Percentiles rank a stretch among this genome's conserved stretches.
These are phyloP conservation scores for Atalantia buxifolia DNA, from an alignment of 345 rosid species.

Conservation along the genomic window DNA sequence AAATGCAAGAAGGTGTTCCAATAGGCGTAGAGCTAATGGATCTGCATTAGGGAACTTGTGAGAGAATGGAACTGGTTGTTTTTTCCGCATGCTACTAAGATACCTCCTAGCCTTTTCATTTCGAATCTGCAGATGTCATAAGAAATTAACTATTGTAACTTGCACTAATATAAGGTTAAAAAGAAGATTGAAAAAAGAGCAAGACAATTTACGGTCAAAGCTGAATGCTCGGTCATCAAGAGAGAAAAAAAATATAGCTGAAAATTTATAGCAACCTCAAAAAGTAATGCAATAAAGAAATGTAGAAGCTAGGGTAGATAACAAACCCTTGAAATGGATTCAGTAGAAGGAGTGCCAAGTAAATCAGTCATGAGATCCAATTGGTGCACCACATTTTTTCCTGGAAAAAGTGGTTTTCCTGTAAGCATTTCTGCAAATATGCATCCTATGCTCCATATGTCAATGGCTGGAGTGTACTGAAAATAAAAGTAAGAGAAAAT, in stretches of 20 bases:
- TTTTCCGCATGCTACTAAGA: conserved; percentile 87
- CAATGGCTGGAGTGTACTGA: conserved; percentile 96
- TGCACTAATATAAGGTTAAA: neutral
- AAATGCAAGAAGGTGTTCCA: conserved; percentile 83
- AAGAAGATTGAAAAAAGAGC: neutral
- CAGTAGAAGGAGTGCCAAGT: conserved; percentile 88
- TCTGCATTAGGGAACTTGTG: conserved; percentile 83
- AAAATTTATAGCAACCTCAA: neutral
- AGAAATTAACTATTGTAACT: conserved; percentile 7
- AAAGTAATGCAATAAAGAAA: neutral
- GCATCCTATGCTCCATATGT: conserved; percentile 98
- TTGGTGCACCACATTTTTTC: conserved; percentile 95
- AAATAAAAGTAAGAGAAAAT: conserved; percentile 16
- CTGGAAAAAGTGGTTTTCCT: conserved; percentile 93
- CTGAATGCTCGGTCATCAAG: neutral
- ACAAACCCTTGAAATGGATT: conserved; percentile 75
- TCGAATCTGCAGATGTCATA: conserved; percentile 59
- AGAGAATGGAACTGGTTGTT: conserved; percentile 73
- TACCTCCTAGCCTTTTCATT: conserved; percentile 99
- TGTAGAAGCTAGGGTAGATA: conserved; percentile 11
- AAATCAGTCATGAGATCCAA: conserved; percentile 94
- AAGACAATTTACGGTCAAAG: conserved; percentile 3
- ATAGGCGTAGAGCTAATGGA: conserved; percentile 72
- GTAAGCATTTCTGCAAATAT: conserved; percentile 97
- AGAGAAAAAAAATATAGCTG: neutral